Percentiles rank a stretch among this genome's conserved stretches.
Evolutionary conservation across 768 basidiomycete genomes (phyloP).

Genomic region (Pholiota microspora): DNA sequence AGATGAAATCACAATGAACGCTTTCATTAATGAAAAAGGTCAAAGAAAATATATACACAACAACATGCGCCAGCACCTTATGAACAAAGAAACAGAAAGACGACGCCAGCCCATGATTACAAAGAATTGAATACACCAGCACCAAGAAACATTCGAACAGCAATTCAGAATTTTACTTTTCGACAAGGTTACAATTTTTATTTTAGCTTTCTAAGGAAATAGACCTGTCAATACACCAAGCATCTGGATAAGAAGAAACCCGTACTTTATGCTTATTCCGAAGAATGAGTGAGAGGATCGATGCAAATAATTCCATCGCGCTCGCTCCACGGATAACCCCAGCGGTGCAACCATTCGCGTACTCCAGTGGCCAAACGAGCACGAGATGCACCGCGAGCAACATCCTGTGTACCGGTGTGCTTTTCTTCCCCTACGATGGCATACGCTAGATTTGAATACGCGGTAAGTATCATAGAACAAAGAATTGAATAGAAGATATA

Average conservation of each 20-base stretch:
- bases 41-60: not conserved
- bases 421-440: constrained; percentile 94
- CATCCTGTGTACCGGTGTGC: constrained; percentile 91
- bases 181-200: constrained; percentile 4
- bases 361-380: constrained; percentile 83
- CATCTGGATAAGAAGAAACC: not conserved
- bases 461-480: constrained; percentile 1
- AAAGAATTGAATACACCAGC: not conserved
- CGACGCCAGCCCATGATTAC: not conserved
- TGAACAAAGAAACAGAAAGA: not conserved
- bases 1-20: not conserved
- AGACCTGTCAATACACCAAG: not conserved
- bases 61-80: not conserved
- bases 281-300: constrained; percentile 75
- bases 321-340: constrained; percentile 97
- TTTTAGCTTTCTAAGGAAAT: constrained; percentile 3
- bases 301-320: constrained; percentile 88
- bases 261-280: constrained; percentile 29
- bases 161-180: not conserved
- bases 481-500: constrained; percentile 20
- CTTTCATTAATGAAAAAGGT: not conserved
- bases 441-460: constrained; percentile 57
- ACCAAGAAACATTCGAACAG: not conserved
- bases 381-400: constrained; percentile 76
- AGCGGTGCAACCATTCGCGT: constrained; percentile 88